Percentiles rank a stretch among this genome's conserved stretches.
phyloP scores from a whole-genome alignment of 108 stramenopile species.

The Cyclotella kingstonii region DNA sequence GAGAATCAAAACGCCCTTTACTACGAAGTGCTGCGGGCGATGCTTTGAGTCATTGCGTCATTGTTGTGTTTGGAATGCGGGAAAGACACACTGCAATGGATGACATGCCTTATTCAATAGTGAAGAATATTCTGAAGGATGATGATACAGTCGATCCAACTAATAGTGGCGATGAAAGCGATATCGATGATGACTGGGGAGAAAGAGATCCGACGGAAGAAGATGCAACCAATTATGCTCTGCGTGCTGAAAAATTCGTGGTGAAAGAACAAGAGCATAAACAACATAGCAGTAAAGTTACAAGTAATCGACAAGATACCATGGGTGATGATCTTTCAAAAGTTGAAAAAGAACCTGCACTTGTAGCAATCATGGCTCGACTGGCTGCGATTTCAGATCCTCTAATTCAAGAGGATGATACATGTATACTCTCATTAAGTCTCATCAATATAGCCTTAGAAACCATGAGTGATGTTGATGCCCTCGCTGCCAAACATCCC shows the following conservation, averaged over 20 bases:
- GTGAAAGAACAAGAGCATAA: not conserved
- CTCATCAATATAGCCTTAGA: conserved; percentile 95
- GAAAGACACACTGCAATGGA: not conserved
- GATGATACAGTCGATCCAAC: conserved; percentile 4
- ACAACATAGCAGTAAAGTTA: not conserved
- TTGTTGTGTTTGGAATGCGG: conserved; percentile 67
- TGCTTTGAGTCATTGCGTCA: conserved; percentile 70
- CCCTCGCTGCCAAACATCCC: conserved; percentile 42
- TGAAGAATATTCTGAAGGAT: not conserved
- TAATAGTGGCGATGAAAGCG: conserved; percentile 10
- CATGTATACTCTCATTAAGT: conserved; percentile 71
- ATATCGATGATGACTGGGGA: conserved; percentile 46
- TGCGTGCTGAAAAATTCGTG: no score
- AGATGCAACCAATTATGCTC: no score
- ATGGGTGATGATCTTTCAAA: not conserved
- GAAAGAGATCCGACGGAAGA: conserved; percentile 32
- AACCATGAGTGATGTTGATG: conserved; percentile 61
- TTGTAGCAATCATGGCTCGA: conserved; percentile 70
- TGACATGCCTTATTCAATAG: not conserved
- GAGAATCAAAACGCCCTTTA: conserved; percentile 59
- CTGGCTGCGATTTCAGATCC: conserved; percentile 85
- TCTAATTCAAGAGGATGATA: conserved; percentile 60
- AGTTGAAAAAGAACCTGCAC: conserved; percentile 45
- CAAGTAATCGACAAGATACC: not conserved
- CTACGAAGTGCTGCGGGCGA: conserved; percentile 76